These are phyloP conservation scores for Taphrina populina DNA, from an alignment of 1,139 yeast genomes.

Conservation along the genomic window DNA sequence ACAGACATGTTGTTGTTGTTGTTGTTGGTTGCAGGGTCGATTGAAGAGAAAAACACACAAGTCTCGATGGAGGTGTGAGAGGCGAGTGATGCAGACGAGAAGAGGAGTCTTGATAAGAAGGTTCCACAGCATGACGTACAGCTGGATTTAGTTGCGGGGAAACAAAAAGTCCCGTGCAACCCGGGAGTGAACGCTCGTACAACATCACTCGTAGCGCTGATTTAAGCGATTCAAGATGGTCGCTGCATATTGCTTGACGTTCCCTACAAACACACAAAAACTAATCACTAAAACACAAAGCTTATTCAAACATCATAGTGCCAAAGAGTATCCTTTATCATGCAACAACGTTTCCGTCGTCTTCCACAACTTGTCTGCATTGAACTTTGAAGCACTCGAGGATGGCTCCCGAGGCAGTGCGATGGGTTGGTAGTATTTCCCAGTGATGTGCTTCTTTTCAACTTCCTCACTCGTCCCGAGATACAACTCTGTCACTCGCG, in stretches of 20 bases:
- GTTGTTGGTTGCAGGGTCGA: not conserved
- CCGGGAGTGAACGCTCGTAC: too few species aligned
- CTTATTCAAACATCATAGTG: too few species aligned
- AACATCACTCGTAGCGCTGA: too few species aligned
- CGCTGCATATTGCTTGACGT: too few species aligned
- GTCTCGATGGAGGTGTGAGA: not conserved
- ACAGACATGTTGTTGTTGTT: slow-evolving; percentile 10
- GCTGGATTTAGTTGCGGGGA: too few species aligned
- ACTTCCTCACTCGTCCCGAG: slow-evolving; percentile 24
- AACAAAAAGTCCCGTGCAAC: too few species aligned
- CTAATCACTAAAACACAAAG: too few species aligned
- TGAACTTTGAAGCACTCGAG: not conserved
- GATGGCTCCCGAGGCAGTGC: slow-evolving; percentile 9
- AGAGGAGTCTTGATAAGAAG: too few species aligned
- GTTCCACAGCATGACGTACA: too few species aligned
- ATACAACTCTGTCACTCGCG: too few species aligned
- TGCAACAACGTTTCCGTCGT: slow-evolving; percentile 11
- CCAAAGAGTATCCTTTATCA: not conserved
- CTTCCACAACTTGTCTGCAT: slow-evolving; percentile 21
- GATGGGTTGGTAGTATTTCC: slow-evolving; percentile 24
- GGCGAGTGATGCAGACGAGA: not conserved
- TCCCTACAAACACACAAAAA: too few species aligned
- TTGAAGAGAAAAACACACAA: not conserved
- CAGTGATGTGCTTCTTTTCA: slow-evolving; percentile 13
- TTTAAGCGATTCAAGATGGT: too few species aligned